Percentiles rank a stretch among this genome's conserved stretches.
Conservation (phyloP, 176 grass and related monocot species). For the Musa beccarii region DNA sequence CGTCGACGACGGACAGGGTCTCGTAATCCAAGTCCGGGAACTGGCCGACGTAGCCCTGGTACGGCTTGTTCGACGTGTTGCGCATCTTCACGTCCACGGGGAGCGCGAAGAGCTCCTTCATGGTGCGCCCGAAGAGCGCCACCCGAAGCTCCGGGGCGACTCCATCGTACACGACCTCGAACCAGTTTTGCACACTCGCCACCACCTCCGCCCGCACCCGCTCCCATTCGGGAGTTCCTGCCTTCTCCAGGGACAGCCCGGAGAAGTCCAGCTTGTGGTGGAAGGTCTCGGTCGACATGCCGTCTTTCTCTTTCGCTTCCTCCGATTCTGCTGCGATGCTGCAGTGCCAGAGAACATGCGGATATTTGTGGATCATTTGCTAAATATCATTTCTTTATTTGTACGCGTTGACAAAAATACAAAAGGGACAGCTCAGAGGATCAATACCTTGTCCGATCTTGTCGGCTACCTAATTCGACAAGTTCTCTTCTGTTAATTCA, state of each 20-base stretch:
- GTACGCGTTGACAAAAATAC: too few relatives aligned
- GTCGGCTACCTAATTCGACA: too few relatives aligned
- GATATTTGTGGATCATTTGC: too few relatives aligned
- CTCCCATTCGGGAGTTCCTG: not conserved
- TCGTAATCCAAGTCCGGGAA: constrained; percentile 40
- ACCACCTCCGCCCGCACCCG: too few relatives aligned
- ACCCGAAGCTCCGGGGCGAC: constrained; percentile 20
- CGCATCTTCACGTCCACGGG: constrained; percentile 35
- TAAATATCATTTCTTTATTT: too few relatives aligned
- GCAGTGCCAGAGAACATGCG: too few relatives aligned
- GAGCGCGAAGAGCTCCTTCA: constrained; percentile 49
- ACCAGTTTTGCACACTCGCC: constrained; percentile 23
- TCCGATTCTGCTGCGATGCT: too few relatives aligned
- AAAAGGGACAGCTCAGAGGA: too few relatives aligned
- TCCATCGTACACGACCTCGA: constrained; percentile 43
- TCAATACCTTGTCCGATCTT: too few relatives aligned
- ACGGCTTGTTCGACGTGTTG: constrained; percentile 40
- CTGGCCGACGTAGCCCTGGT: constrained; percentile 39
- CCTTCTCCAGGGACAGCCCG: not conserved
- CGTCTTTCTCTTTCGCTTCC: too few relatives aligned
- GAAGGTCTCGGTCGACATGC: not conserved
- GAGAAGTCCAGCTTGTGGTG: constrained; percentile 31
- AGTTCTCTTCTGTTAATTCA: too few relatives aligned
- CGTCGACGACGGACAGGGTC: constrained; percentile 41
- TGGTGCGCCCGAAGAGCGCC: constrained; percentile 33